Conservation (phyloP, 139 green algal species). For the Chlorella sp. region DNA sequence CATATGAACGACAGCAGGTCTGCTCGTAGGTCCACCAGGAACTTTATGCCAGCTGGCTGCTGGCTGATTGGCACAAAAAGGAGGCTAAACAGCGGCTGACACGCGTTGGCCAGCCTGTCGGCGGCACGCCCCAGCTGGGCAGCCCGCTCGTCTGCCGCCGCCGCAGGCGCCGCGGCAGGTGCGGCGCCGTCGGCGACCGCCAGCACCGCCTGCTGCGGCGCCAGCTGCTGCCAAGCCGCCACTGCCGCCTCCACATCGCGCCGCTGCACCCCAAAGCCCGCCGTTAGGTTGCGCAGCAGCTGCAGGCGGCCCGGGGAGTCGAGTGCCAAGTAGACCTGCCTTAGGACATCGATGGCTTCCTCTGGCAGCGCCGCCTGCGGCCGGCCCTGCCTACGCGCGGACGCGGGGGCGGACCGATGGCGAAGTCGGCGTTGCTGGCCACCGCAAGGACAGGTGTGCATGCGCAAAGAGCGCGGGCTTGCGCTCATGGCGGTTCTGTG, state of each 20-base stretch:
- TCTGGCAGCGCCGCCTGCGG: too few species aligned
- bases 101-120: conserved; percentile 3
- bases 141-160: not conserved
- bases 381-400: too few species aligned
- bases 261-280: conserved; percentile 40
- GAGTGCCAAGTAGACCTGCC: conserved; percentile 61
- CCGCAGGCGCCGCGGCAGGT: not conserved
- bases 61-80: conserved; percentile 65
- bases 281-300: conserved; percentile 56
- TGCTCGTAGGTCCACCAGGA: conserved; percentile 67
- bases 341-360: too few species aligned
- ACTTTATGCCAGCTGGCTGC: conserved; percentile 64
- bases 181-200: not conserved
- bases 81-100: conserved; percentile 61
- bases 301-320: conserved; percentile 70
- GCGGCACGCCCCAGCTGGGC: not conserved
- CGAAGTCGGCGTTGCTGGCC: too few species aligned
- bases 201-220: not conserved
- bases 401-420: too few species aligned
- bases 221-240: conserved; percentile 19
- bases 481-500: too few species aligned
- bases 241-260: conserved; percentile 28
- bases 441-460: too few species aligned
- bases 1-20: conserved; percentile 57
- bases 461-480: too few species aligned